These are phyloP conservation scores for Mrakia gelida DNA, from an alignment of 768 basidiomycete genomes.

Conservation along the genomic window DNA sequence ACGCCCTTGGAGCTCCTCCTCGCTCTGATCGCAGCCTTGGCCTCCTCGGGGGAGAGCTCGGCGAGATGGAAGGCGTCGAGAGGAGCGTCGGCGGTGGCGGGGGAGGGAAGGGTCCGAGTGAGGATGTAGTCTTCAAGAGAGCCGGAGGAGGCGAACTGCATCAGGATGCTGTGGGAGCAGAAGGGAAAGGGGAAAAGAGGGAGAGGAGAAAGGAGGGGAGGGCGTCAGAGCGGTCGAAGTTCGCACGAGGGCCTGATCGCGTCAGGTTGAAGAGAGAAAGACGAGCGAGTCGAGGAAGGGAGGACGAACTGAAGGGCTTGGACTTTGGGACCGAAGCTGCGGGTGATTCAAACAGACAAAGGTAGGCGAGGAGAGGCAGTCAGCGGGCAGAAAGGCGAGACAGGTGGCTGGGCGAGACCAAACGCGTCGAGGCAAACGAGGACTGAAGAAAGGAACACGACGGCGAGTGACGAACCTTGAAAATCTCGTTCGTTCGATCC, in stretches of 20 bases:
- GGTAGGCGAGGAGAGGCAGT: background rate
- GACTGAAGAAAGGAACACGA: background rate
- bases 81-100: background rate
- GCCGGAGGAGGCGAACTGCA: conserved; percentile 47
- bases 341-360: background rate
- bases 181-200: background rate
- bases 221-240: background rate
- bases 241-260: too few species aligned
- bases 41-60: conserved; percentile 16
- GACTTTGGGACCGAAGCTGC: conserved; percentile 74
- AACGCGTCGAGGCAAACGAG: background rate
- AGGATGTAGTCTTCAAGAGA: conserved; percentile 44
- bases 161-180: conserved; percentile 48
- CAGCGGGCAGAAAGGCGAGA: too few species aligned
- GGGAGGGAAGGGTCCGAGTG: conserved; percentile 33
- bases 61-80: conserved; percentile 9
- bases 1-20: background rate
- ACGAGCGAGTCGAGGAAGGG: background rate
- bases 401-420: too few species aligned
- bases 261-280: too few species aligned
- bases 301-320: conserved; percentile 74
- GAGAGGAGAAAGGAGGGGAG: background rate
- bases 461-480: conserved; percentile 49
- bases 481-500: conserved; percentile 82
- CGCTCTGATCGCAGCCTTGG: conserved; percentile 27